A percentile compares a stretch with the other conserved stretches of the same genome.
phyloP scores from a whole-genome alignment of 2,329 filamentous ascomycete genomes.

The Penicillium sp. region DNA sequence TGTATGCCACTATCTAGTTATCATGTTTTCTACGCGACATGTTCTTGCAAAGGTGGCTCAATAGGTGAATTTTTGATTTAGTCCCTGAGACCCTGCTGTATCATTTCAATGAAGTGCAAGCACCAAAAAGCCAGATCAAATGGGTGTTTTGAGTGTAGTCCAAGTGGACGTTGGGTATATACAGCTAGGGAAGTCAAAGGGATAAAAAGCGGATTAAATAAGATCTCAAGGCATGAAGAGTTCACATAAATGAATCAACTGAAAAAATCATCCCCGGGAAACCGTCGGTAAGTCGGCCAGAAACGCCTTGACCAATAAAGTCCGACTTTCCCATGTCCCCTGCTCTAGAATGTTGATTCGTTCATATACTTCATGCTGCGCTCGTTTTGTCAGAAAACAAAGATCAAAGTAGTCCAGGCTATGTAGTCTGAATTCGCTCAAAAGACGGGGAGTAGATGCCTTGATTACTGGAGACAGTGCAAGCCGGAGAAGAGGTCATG shows the following conservation, averaged over 20 bases:
- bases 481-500: not conserved
- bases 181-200: not conserved
- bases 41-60: not conserved
- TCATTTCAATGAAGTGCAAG: not conserved
- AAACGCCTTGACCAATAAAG: not conserved
- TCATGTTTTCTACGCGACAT: not conserved
- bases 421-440: not conserved
- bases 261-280: not conserved
- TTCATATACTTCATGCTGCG: conserved; percentile 11
- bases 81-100: not conserved
- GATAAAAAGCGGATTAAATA: not conserved
- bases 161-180: conserved; percentile 4
- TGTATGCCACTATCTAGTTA: not conserved
- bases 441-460: not conserved
- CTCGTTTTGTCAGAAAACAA: conserved; percentile 1
- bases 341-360: conserved; percentile 1
- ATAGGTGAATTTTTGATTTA: not conserved
- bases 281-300: not conserved
- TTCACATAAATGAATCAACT: not conserved
- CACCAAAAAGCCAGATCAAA: not conserved
- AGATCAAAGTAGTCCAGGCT: not conserved
- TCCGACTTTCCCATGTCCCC: not conserved
- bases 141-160: not conserved
- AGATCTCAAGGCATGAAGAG: not conserved
- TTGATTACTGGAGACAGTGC: not conserved